Conservation (phyloP, 1,284 basidiomycete genomes). For the Inonotus hispidus region DNA sequence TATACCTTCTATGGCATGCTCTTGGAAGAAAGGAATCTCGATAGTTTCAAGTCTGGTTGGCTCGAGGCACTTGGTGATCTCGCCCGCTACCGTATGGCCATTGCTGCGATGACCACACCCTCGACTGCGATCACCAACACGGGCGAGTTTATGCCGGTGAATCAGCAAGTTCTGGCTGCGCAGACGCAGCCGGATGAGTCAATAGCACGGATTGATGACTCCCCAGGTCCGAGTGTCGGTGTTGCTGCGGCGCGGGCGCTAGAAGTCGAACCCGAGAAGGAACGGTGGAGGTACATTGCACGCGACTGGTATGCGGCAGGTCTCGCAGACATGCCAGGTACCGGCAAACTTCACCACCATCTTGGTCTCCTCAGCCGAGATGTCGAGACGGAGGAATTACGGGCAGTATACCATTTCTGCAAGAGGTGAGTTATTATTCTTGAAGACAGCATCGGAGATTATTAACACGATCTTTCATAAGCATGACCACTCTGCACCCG, state of each 20-base stretch:
- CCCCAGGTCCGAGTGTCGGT: conserved; percentile 76
- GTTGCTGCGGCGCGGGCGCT: conserved; percentile 80
- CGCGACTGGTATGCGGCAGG: conserved; percentile 92
- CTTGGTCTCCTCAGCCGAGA: conserved; percentile 86
- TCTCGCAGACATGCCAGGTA: conserved; percentile 83
- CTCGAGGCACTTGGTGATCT: conserved; percentile 95
- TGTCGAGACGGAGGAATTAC: conserved; percentile 77
- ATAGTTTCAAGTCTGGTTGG: conserved; percentile 77
- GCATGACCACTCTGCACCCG: conserved; percentile 86
- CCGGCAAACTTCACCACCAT: conserved; percentile 91
- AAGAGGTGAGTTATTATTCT: conserved; percentile 69
- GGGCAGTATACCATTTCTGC: conserved; percentile 88
- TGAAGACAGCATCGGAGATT: background rate
- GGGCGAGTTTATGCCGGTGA: conserved; percentile 42
- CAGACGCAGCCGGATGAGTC: conserved; percentile 37
- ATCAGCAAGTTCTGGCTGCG: conserved; percentile 38
- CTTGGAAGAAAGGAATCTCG: conserved; percentile 75
- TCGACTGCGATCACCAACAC: conserved; percentile 21
- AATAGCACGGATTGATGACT: conserved; percentile 56
- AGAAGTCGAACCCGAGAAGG: conserved; percentile 87
- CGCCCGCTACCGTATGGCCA: conserved; percentile 90
- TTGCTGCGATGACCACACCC: conserved; percentile 58
- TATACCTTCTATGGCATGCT: conserved; percentile 92
- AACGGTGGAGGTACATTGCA: conserved; percentile 87
- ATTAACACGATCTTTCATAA: conserved; percentile 28